phyloP scores from a whole-genome alignment of 2,329 filamentous ascomycete genomes.

The Fusarium devonianum region DNA sequence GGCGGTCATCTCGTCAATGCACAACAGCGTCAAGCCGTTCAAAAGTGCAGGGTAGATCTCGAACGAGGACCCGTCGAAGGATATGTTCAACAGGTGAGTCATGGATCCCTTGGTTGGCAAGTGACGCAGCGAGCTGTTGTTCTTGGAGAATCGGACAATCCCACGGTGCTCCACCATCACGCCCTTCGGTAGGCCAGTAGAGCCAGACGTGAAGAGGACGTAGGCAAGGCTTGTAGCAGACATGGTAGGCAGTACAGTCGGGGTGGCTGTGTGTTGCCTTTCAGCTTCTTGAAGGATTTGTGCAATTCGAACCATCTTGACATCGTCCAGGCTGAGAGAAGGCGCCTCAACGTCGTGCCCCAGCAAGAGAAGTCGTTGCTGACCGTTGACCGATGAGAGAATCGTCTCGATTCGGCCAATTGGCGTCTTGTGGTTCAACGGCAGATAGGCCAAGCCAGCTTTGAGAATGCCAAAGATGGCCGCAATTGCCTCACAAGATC shows the following conservation, averaged over 20 bases:
- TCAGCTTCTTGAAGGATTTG: not conserved
- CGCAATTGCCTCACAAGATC: constrained; percentile 17
- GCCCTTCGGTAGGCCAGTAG: constrained; percentile 35
- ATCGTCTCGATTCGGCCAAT: constrained; percentile 15
- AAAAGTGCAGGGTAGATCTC: constrained; percentile 21
- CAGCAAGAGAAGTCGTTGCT: constrained; percentile 11
- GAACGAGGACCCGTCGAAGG: constrained; percentile 15
- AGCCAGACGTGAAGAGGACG: constrained; percentile 37
- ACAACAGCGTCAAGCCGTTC: constrained; percentile 19
- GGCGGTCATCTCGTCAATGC: constrained; percentile 12
- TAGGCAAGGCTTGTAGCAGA: constrained; percentile 25
- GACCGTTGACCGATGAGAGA: constrained; percentile 1
- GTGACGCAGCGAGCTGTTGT: not conserved
- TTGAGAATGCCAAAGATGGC: constrained; percentile 27
- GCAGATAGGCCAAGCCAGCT: constrained; percentile 27
- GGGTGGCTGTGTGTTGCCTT: not conserved
- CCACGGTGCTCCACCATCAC: constrained; percentile 27
- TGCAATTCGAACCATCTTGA: not conserved
- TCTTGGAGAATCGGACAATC: constrained; percentile 1
- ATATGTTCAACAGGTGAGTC: constrained; percentile 15
- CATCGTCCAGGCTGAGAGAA: not conserved
- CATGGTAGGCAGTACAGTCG: not conserved
- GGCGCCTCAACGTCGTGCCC: not conserved
- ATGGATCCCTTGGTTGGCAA: not conserved
- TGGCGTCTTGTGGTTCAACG: constrained; percentile 24